Evolutionary conservation across 1,284 basidiomycete species (phyloP).

Genomic region (Kwoniella shivajii): DNA sequence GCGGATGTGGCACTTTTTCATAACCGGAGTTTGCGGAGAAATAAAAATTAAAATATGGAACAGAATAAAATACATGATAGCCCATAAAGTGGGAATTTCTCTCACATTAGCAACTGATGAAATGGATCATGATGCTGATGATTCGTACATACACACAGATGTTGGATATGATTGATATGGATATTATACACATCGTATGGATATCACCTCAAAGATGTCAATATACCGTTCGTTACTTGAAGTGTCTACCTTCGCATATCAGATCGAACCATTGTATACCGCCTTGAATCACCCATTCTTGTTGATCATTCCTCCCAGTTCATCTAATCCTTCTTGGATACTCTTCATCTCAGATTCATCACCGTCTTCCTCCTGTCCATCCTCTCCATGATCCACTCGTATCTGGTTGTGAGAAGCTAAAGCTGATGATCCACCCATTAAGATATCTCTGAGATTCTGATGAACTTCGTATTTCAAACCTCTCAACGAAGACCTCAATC

Average conservation of each 20-base stretch:
- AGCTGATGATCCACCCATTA: not conserved
- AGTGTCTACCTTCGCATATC: no score
- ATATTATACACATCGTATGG: not conserved
- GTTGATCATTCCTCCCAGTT: not conserved
- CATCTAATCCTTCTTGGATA: not conserved
- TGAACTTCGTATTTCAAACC: conserved; percentile 9
- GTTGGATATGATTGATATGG: no score
- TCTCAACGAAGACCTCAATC: conserved; percentile 14
- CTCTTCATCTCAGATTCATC: conserved; percentile 2
- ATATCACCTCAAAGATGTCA: not conserved
- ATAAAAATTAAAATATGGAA: not conserved
- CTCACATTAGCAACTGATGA: not conserved
- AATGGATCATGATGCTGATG: not conserved
- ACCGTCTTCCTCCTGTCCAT: conserved; percentile 1
- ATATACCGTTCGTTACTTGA: no score
- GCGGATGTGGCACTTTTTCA: not conserved
- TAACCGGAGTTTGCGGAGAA: conserved; percentile 6
- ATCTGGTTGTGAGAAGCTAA: no score
- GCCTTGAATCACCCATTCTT: not conserved
- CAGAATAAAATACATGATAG: not conserved
- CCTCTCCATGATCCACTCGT: not conserved
- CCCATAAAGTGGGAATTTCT: no score
- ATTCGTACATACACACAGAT: not conserved
- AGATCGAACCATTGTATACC: not conserved
- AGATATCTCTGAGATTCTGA: conserved; percentile 3